Evolutionary conservation across 306 rosid genomes (phyloP).

Genomic region (Castanospermum australe): DNA sequence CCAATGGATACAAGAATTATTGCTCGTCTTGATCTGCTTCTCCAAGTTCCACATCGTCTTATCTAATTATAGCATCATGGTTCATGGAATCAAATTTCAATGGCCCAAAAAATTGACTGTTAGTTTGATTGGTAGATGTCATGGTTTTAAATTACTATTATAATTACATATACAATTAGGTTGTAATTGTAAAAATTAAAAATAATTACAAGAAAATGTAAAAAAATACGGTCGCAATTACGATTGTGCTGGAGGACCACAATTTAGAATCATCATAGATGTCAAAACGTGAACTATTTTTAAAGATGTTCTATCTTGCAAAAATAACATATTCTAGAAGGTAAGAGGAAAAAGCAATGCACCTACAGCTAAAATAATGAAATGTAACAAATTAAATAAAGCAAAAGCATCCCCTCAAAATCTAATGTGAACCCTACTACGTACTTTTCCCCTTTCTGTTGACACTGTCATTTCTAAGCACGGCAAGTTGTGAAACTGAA

Average conservation of each 20-base stretch:
- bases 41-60: conserved; percentile 48
- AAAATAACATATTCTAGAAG: conserved; percentile 17
- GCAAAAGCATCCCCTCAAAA: neutral
- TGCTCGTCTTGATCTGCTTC: conserved; percentile 51
- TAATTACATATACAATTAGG: too few relatives aligned
- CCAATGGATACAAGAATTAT: conserved; percentile 51
- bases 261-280: too few relatives aligned
- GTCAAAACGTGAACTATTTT: conserved; percentile 49
- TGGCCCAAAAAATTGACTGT: conserved; percentile 46
- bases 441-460: neutral
- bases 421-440: neutral
- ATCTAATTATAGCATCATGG: conserved; percentile 33
- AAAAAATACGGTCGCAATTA: too few relatives aligned
- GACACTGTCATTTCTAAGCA: neutral
- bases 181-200: too few relatives aligned
- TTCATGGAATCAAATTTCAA: conserved; percentile 54
- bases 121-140: conserved; percentile 53
- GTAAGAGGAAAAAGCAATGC: neutral
- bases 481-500: neutral
- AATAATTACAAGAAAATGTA: too few relatives aligned
- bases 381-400: neutral
- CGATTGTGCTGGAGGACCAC: too few relatives aligned
- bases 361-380: neutral
- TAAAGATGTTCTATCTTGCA: conserved; percentile 48
- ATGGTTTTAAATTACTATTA: too few relatives aligned